Base-by-base conservation (phyloP, 768 basidiomycete genomes). In the Coprinopsis sp. region DNA sequence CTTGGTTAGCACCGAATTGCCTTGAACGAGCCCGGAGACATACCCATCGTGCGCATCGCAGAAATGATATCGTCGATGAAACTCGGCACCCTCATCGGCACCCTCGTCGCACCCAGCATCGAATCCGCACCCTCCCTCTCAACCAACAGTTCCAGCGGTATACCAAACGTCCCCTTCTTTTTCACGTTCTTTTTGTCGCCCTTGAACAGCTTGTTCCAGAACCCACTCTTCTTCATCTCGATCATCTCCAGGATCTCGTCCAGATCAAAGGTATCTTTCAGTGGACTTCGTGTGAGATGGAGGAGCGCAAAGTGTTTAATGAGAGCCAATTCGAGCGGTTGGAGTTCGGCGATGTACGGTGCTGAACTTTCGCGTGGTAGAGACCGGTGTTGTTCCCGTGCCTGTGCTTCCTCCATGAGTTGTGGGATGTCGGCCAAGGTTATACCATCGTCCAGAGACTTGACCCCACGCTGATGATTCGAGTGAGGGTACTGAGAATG, bases 11-110 rank as follows among this genome's bases (percentile, higher is more conserved):
- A 38, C n/a, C n/a, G 27, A 16, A 25, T 8, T 28, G 7, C 44
- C 27, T 28, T 37, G 33, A 51, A 29, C 12, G 22, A 27, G 33
- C 28, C 45, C 12, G 22, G n/a, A n/a, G n/a, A 52, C 62, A 52
- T 31, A 96, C 95, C 95, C 96, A 98, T 98, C 64, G 97, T 94
- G 60, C 88, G 78, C 96, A 99, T 98, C 10, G 96, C 93, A 41
- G 92, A 95, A 37, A 99, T 82, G 49, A 96, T 91, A 59, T 99
- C 96, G 63, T 99, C 96, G 47, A 99, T 90, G 63, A 99, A 97
- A 64, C 91, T 97, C 12, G 96, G 96, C 18, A 99, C 85, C 54
- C 91, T 76, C 52, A 99, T 59, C 6, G 91, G 80, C 28, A 79
- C 82, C 28, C 88, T 79, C 5, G 92, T 90, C 19, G 91, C 89